A percentile compares a stretch with the other conserved stretches of the same genome.
Conservation (phyloP, 768 basidiomycete genomes). For the Trametes meyenii region DNA sequence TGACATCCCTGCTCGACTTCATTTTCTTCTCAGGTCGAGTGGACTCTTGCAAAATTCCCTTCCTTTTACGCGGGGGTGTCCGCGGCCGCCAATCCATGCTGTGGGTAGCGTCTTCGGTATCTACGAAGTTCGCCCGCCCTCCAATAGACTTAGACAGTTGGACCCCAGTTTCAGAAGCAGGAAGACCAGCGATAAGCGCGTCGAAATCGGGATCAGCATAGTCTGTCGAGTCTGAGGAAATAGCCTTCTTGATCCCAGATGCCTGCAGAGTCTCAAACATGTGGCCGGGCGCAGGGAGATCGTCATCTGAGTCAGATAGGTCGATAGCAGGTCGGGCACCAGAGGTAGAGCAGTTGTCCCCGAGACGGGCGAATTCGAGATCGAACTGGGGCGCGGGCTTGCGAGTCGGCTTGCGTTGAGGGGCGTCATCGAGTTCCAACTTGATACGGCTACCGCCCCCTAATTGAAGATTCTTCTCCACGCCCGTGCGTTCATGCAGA, state of each 20-base stretch:
- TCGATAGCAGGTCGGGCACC: background rate
- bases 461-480: constrained; percentile 36
- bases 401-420: constrained; percentile 1
- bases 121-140: background rate
- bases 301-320: constrained; percentile 38
- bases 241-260: constrained; percentile 23
- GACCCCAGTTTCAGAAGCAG: background rate
- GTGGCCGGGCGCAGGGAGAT: constrained; percentile 37
- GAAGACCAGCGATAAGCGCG: constrained; percentile 44
- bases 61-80: constrained; percentile 5
- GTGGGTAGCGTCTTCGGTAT: background rate
- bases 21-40: background rate
- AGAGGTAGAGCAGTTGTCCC: background rate
- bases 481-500: constrained; percentile 47
- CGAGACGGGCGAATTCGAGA: constrained; percentile 49
- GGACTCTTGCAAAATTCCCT: background rate
- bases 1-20: background rate
- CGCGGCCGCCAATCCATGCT: background rate
- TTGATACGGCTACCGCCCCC: constrained; percentile 49
- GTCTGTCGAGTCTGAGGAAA: constrained; percentile 32
- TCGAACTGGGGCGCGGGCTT: constrained; percentile 46
- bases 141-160: background rate
- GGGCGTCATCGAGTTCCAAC: constrained; percentile 31
- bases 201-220: constrained; percentile 50
- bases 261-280: constrained; percentile 36